phyloP scores from a whole-genome alignment of 192 early-diverging fungal genomes.

The Coemansia pectinata region DNA sequence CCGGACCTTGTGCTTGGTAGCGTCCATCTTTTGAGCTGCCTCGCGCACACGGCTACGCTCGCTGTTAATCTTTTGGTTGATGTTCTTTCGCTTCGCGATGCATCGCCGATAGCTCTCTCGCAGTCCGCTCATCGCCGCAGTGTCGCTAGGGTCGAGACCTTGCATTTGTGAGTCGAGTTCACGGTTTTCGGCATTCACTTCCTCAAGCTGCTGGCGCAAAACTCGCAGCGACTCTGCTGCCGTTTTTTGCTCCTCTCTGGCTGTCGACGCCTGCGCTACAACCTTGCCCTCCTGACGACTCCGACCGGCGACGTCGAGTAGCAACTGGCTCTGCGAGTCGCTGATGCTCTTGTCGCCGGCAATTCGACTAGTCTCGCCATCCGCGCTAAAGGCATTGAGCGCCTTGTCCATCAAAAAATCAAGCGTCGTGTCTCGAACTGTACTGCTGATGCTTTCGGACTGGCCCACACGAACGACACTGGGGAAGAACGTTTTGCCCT shows the following conservation, averaged over 20 bases:
- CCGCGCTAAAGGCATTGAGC: constrained; percentile 39
- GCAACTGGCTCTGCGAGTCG: constrained; percentile 22
- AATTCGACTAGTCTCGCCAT: background rate
- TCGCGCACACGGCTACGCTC: constrained; percentile 47
- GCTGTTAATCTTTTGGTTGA: constrained; percentile 14
- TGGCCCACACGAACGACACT: constrained; percentile 85
- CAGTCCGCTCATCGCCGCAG: constrained; percentile 14
- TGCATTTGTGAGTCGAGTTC: constrained; percentile 23
- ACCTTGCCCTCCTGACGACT: constrained; percentile 15
- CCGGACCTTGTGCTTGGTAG: constrained; percentile 58
- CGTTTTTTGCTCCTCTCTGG: constrained; percentile 13
- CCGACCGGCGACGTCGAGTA: constrained; percentile 27
- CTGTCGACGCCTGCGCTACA: constrained; percentile 6
- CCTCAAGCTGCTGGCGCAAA: constrained; percentile 21
- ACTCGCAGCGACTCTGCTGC: constrained; percentile 13
- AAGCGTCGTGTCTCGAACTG: constrained; percentile 70
- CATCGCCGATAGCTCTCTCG: constrained; percentile 15
- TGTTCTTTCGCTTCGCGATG: constrained; percentile 13
- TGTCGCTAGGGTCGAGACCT: constrained; percentile 22
- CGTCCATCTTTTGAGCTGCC: constrained; percentile 48
- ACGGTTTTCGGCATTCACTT: constrained; percentile 26
- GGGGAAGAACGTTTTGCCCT: constrained; percentile 61
- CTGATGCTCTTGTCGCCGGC: constrained; percentile 17
- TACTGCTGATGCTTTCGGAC: constrained; percentile 68
- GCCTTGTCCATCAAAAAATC: constrained; percentile 70